These are phyloP conservation scores for Euphorbia celastroides DNA, from an alignment of 441 rosid genomes.

Conservation along the genomic window DNA sequence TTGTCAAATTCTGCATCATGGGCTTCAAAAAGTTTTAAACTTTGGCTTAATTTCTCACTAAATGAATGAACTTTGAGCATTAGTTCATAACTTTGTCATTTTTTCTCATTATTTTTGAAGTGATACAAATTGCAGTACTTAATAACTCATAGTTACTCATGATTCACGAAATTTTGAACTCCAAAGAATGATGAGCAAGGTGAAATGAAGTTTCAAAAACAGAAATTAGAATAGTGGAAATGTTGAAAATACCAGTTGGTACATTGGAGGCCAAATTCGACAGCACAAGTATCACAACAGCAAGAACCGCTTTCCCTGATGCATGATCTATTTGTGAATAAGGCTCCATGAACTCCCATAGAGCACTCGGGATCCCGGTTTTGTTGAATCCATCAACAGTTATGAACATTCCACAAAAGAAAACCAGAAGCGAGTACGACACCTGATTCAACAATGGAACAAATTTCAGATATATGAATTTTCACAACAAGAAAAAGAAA, in stretches of 20 bases:
- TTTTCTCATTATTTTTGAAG: too few relatives aligned
- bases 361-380: conserved; percentile 30
- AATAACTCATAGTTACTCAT: too few relatives aligned
- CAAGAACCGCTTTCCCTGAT: conserved; percentile 29
- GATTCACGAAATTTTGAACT: not conserved
- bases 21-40: too few relatives aligned
- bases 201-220: not conserved
- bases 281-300: conserved; percentile 27
- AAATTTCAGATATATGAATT: not conserved
- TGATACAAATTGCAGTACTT: too few relatives aligned
- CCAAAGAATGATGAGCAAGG: not conserved
- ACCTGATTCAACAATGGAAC: conserved; percentile 22
- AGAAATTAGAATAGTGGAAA: conserved; percentile 10
- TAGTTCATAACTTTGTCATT: too few relatives aligned
- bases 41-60: too few relatives aligned
- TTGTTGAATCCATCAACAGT: conserved; percentile 34
- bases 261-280: conserved; percentile 40
- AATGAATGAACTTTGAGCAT: too few relatives aligned
- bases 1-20: too few relatives aligned
- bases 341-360: conserved; percentile 35
- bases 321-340: conserved; percentile 22
- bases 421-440: conserved; percentile 32
- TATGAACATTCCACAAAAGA: conserved; percentile 43
- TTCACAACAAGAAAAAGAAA: not conserved
- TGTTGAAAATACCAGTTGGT: conserved; percentile 27